phyloP scores from a whole-genome alignment of 768 basidiomycete species.

The Suillus spraguei region DNA sequence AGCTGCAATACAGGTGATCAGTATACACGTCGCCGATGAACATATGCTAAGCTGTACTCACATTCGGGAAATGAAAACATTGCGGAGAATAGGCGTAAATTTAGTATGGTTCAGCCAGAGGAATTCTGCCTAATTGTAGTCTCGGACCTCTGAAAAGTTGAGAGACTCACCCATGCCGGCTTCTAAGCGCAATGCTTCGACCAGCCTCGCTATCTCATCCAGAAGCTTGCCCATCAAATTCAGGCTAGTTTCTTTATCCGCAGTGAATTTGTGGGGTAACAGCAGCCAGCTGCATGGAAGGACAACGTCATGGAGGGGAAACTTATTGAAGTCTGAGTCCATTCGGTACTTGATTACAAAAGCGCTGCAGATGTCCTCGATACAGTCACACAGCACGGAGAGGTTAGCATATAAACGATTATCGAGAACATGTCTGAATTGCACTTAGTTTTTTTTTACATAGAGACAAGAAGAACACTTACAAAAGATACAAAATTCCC shows the following conservation, averaged over 20 bases:
- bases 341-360: slow-evolving; percentile 39
- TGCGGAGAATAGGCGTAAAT: slow-evolving; percentile 27
- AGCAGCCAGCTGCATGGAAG: slow-evolving; percentile 59
- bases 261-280: slow-evolving; percentile 18
- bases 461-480: neutral
- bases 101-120: slow-evolving; percentile 15
- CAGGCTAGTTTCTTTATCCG: slow-evolving; percentile 14
- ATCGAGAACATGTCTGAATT: slow-evolving; percentile 45
- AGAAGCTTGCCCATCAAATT: slow-evolving; percentile 16
- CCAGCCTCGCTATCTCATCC: slow-evolving; percentile 21
- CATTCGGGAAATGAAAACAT: slow-evolving; percentile 51
- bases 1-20: slow-evolving; percentile 36
- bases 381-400: slow-evolving; percentile 49
- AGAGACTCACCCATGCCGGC: slow-evolving; percentile 27
- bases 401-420: slow-evolving; percentile 44
- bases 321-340: slow-evolving; percentile 4
- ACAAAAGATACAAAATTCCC: slow-evolving; percentile 33
- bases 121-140: neutral
- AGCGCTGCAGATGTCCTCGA: slow-evolving; percentile 50
- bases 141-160: neutral
- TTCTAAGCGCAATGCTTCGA: slow-evolving; percentile 34
- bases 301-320: slow-evolving; percentile 45
- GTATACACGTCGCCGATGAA: neutral
- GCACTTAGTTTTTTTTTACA: too few species aligned
- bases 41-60: slow-evolving; percentile 30